Evolutionary conservation across 352 stramenopile genomes (phyloP).

Genomic region (Phytophthora pseudosyringae): DNA sequence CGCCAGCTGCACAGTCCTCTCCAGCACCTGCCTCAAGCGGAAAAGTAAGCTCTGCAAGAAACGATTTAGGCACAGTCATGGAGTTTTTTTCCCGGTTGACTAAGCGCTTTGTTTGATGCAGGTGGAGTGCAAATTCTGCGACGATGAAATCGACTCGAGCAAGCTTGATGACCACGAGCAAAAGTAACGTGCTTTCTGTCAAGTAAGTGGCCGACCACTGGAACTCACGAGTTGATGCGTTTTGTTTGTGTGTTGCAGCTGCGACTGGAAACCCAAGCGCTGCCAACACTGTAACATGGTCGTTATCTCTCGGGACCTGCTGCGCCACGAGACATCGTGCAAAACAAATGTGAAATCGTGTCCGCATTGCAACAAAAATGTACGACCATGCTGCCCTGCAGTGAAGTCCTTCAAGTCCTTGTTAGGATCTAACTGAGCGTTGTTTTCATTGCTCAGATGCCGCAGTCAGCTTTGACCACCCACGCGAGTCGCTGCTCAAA

Average conservation of each 20-base stretch:
- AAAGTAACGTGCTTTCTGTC: slow-evolving; percentile 36
- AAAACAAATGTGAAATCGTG: slow-evolving; percentile 73
- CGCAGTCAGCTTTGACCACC: slow-evolving; percentile 44
- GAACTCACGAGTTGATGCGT: not conserved
- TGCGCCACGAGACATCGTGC: slow-evolving; percentile 69
- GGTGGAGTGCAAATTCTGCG: slow-evolving; percentile 82
- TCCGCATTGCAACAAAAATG: slow-evolving; percentile 68
- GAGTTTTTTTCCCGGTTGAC: not conserved
- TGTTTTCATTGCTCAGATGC: slow-evolving; percentile 47
- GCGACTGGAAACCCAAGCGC: slow-evolving; percentile 78
- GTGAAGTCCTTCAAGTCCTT: not conserved
- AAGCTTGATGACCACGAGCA: slow-evolving; percentile 73
- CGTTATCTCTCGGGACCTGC: slow-evolving; percentile 71
- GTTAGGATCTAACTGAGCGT: not conserved
- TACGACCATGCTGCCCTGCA: slow-evolving; percentile 18
- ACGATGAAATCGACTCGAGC: slow-evolving; percentile 61
- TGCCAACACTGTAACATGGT: slow-evolving; percentile 88
- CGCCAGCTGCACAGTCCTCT: not conserved
- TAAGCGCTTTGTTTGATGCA: slow-evolving; percentile 16
- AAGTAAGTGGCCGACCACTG: not conserved
- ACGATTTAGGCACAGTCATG: not conserved
- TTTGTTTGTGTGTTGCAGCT: slow-evolving; percentile 35
- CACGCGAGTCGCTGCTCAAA: slow-evolving; percentile 74
- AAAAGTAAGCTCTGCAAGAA: slow-evolving; percentile 21
- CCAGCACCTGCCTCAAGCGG: not conserved